These are phyloP conservation scores for Waltergamsia citrina DNA, from an alignment of 2,329 filamentous ascomycete genomes.

Conservation along the genomic window DNA sequence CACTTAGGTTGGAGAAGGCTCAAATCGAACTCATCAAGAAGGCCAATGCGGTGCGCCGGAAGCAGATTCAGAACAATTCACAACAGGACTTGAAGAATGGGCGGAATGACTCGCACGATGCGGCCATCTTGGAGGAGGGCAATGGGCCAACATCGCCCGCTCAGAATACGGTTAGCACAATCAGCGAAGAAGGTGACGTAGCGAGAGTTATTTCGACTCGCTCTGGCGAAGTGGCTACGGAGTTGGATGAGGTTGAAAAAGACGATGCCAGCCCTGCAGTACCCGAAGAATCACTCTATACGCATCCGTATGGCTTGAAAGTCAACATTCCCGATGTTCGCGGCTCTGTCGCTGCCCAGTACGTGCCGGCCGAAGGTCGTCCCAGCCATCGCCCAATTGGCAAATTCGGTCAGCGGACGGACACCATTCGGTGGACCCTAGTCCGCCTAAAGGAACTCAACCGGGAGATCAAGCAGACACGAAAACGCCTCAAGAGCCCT, in stretches of 20 bases:
- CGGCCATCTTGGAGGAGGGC: slow-evolving; percentile 1
- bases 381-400: slow-evolving; percentile 62
- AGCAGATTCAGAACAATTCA: slow-evolving; percentile 21
- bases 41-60: slow-evolving; percentile 63
- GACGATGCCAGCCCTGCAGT: slow-evolving; percentile 8
- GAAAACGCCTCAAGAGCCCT: slow-evolving; percentile 16
- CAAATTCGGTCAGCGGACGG: slow-evolving; percentile 77
- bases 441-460: slow-evolving; percentile 31
- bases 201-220: too few relatives aligned
- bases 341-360: slow-evolving; percentile 57
- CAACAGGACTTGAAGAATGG: too few relatives aligned
- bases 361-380: slow-evolving; percentile 63
- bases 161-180: neutral
- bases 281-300: slow-evolving; percentile 20
- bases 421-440: slow-evolving; percentile 87
- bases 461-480: slow-evolving; percentile 49
- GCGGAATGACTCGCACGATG: neutral
- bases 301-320: slow-evolving; percentile 25
- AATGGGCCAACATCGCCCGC: neutral
- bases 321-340: slow-evolving; percentile 26
- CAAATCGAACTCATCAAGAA: slow-evolving; percentile 78
- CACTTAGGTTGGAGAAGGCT: slow-evolving; percentile 74
- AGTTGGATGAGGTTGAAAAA: neutral
- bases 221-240: too few relatives aligned
- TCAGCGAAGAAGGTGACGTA: too few relatives aligned